Evolutionary conservation across 768 basidiomycete genomes (phyloP), one percentile per base, ranked within the genome.

Genomic region (Lepiota subincarnata): DNA sequence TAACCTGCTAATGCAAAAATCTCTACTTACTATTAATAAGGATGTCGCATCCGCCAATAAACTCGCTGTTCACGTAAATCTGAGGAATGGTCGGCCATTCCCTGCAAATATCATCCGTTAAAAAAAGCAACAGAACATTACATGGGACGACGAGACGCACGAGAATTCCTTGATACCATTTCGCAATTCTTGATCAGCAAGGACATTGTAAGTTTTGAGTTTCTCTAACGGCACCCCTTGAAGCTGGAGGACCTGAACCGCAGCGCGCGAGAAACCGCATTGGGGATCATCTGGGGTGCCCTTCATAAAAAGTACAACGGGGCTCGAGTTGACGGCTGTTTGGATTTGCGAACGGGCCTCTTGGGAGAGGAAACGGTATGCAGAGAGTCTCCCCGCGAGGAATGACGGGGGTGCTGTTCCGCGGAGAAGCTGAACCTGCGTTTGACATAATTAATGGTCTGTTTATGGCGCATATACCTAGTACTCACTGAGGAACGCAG

Each of bases 11-110:
- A 48, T 19, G 40, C 39, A 54, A 36, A 26, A 46, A 52, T 18
- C 52, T 53, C 55, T 14, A 83, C 92, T 72, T 63, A 94, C 92
- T 97, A 59, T 83, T 81, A 22, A 98, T 68, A 18, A 98, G 71
- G 60, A 99, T 98, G 72, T 99, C 96, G 68, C 95, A 97, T 49
- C 96, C 97, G 28, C 96, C 96, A 38, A 99, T 77, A 63, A 99
- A 99, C 67, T 97, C 94, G 4, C 95, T 96, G 50, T 90, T 85
- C 34, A 98, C 78, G 64, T 96, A 99, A 11, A 99, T 68, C 67
- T 99, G 96, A 10, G 96, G 96, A 59, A 99, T 86, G 16, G 96
- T 99, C 12, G 96, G 96, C 96, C 96, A 99, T 58, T 97, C 91
- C 19, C 95, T 98, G 61, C 13, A 55, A 34, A 11, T 37, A 53